phyloP scores from a whole-genome alignment of 352 stramenopile genomes.

The Phytophthora rubi region DNA sequence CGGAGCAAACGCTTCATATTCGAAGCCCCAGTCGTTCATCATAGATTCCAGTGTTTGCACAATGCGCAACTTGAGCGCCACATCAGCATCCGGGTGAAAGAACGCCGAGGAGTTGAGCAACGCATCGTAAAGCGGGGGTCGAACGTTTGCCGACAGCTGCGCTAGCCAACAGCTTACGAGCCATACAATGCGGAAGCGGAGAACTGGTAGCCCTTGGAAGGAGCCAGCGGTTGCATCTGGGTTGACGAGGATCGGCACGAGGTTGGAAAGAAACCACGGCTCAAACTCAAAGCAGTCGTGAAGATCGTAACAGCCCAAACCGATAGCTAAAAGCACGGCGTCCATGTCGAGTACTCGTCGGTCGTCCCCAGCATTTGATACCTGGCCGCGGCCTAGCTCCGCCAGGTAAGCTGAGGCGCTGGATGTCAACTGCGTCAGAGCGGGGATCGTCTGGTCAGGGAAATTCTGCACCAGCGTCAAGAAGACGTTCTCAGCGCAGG shows the following conservation, averaged over 20 bases:
- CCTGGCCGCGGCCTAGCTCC: conserved; percentile 36
- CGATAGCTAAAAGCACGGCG: conserved; percentile 81
- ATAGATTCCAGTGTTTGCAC: conserved; percentile 84
- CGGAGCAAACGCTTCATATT: conserved; percentile 69
- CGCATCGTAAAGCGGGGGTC: conserved; percentile 81
- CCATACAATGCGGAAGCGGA: conserved; percentile 83
- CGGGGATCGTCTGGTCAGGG: conserved; percentile 67
- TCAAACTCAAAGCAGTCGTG: conserved; percentile 90
- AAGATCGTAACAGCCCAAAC: conserved; percentile 85
- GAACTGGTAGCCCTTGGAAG: conserved; percentile 61
- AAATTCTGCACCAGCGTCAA: conserved; percentile 84
- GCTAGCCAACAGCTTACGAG: conserved; percentile 89
- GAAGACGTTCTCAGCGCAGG: conserved; percentile 84
- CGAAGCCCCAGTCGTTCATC: conserved; percentile 85
- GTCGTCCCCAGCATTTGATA: conserved; percentile 27
- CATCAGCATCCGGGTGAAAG: conserved; percentile 48
- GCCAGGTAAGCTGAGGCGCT: conserved; percentile 56
- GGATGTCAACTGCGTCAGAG: conserved; percentile 72
- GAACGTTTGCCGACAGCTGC: conserved; percentile 71
- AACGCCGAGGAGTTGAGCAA: conserved; percentile 57
- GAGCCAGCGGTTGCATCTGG: conserved; percentile 38
- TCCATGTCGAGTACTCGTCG: conserved; percentile 67
- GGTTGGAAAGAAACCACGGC: conserved; percentile 78
- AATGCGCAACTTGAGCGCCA: conserved; percentile 72
- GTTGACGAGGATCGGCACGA: conserved; percentile 73